Base-by-base conservation (phyloP, 306 rosid genomes). In the Datisca glomerata region DNA sequence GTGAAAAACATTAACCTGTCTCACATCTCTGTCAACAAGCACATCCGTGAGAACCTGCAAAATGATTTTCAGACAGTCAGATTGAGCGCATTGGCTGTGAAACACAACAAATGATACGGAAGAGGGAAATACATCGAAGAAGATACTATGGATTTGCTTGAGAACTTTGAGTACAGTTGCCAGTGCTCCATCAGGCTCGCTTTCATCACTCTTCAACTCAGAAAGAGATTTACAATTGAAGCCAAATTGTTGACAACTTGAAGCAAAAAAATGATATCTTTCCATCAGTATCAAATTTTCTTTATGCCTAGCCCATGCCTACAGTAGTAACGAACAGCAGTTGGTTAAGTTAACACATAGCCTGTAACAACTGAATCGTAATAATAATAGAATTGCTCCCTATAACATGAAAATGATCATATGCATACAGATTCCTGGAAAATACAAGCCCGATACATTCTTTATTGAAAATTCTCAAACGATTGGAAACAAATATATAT, bases 281-380 rank as follows among this genome's bases (percentile, higher is more conserved):
- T 91, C 96, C 86, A 91, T 84, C 63, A 84, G 35, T 47, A 84
- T 70, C 27, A 91, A 60, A 56, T 91, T 91, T 6, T 78, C 73
- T 47, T 64, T 80, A 61, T 89, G 93, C 75, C 72, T 78, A 49
- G 64, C 51, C 95, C 98, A 91, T 15, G 93, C 94, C 94, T 91
- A 56, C 63, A 69, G 56, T 45, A 66, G 47, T 17, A 43, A 37
- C n/a, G n/a, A n/a, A n/a, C n/a, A n/a, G n/a, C n/a, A n/a, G n/a
- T n/a, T n/a, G n/a, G n/a, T n/a, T n/a, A n/a, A n/a, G n/a, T n/a
- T n/a, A n/a, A n/a, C n/a, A n/a, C n/a, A n/a, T n/a, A n/a, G n/a
- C n/a, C n/a, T n/a, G n/a, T n/a, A n/a, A n/a, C n/a, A n/a, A n/a
- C n/a, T n/a, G n/a, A n/a, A n/a, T n/a, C n/a, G n/a, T n/a, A n/a